Conservation (phyloP, 352 stramenopile species). For the Elongisporangium prolatum region DNA sequence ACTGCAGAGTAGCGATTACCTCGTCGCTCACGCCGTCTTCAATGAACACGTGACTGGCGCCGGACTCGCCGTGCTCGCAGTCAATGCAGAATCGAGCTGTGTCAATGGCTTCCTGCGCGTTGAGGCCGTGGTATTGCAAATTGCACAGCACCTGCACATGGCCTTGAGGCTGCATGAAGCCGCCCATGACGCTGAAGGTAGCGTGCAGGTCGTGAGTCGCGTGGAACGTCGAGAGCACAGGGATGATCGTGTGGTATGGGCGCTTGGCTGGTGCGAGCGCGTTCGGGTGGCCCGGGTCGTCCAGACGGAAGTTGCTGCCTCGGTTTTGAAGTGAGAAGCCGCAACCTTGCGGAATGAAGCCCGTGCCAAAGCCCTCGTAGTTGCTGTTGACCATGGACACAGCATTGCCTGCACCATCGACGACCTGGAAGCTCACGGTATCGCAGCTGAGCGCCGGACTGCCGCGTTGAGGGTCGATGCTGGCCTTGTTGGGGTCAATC, state of each 20-base stretch:
- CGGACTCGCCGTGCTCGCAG: slow-evolving; percentile 56
- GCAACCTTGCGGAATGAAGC: slow-evolving; percentile 89
- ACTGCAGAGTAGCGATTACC: slow-evolving; percentile 65
- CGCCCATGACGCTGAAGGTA: slow-evolving; percentile 89
- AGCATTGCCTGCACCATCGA: slow-evolving; percentile 93
- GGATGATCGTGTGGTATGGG: slow-evolving; percentile 99
- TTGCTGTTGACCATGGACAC: slow-evolving; percentile 98
- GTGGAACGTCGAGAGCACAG: slow-evolving; percentile 87
- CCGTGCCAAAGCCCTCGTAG: slow-evolving; percentile 96
- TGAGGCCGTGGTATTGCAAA: slow-evolving; percentile 77
- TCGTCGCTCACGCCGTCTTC: slow-evolving; percentile 75
- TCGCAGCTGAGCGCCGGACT: slow-evolving; percentile 72
- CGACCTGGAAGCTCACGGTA: slow-evolving; percentile 96
- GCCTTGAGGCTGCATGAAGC: slow-evolving; percentile 97
- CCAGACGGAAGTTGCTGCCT: slow-evolving; percentile 91
- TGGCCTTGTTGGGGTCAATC: slow-evolving; percentile 35
- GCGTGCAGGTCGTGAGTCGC: slow-evolving; percentile 88
- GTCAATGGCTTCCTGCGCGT: slow-evolving; percentile 91
- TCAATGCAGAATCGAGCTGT: slow-evolving; percentile 93
- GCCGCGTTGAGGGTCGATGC: slow-evolving; percentile 49
- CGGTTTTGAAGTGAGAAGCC: slow-evolving; percentile 98
- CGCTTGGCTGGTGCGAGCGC: slow-evolving; percentile 87
- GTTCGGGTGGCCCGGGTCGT: slow-evolving; percentile 89
- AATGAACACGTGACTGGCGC: slow-evolving; percentile 68
- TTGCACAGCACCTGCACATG: slow-evolving; percentile 94